These are phyloP conservation scores for Aphanoascus verrucosus DNA, from an alignment of 2,329 filamentous ascomycete genomes.

Conservation along the genomic window DNA sequence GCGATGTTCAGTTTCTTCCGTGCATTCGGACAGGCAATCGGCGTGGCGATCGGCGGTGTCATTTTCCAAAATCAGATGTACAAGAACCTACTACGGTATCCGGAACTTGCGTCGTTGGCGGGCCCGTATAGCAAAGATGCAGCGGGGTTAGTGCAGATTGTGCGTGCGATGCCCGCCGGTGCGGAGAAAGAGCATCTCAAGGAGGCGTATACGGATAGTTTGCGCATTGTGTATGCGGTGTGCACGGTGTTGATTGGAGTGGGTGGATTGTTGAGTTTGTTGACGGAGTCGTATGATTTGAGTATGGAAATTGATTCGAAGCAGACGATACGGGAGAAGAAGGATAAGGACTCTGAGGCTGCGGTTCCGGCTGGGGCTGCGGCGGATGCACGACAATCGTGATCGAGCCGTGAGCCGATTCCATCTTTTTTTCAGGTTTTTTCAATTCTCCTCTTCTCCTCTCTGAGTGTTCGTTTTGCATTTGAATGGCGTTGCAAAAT, in stretches of 20 bases:
- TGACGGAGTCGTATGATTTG: conserved; percentile 43
- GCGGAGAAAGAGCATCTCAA: conserved; percentile 36
- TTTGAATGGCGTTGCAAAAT: too few relatives aligned
- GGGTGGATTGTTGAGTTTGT: conserved; percentile 42
- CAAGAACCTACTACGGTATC: conserved; percentile 40
- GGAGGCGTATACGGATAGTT: conserved; percentile 44
- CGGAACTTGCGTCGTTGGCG: conserved; percentile 40
- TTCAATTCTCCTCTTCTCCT: too few relatives aligned
- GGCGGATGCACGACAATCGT: background rate
- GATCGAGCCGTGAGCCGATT: too few relatives aligned
- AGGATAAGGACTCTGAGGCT: conserved; percentile 3
- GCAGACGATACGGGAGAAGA: conserved; percentile 39
- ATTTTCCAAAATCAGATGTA: conserved; percentile 58
- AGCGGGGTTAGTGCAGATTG: conserved; percentile 48
- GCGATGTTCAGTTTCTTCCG: conserved; percentile 59
- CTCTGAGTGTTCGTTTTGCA: too few relatives aligned
- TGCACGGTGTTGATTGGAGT: conserved; percentile 44
- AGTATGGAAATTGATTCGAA: conserved; percentile 39
- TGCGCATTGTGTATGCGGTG: conserved; percentile 48
- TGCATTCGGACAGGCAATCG: conserved; percentile 53
- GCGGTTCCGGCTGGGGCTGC: background rate
- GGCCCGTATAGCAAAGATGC: conserved; percentile 47
- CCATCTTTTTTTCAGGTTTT: too few relatives aligned
- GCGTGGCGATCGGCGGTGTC: conserved; percentile 56
- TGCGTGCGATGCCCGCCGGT: conserved; percentile 43